Percentiles rank a stretch among this genome's conserved stretches.
phyloP scores from a whole-genome alignment of 2,329 filamentous ascomycete species.

The Helicocarpus griseus region DNA sequence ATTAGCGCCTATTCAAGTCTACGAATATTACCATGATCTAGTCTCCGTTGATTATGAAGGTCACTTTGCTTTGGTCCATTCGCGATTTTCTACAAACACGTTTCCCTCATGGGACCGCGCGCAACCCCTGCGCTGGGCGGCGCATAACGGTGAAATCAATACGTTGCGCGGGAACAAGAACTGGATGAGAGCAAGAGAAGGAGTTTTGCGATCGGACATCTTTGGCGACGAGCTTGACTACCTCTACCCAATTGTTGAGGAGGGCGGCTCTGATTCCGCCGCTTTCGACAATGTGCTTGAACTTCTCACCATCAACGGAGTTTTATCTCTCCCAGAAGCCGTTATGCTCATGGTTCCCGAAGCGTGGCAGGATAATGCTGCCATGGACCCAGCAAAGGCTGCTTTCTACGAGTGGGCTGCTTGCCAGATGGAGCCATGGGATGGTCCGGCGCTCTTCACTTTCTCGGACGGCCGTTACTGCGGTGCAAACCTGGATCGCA shows the following conservation, averaged over 20 bases:
- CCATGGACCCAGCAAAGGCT: slow-evolving; percentile 89
- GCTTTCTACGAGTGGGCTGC: slow-evolving; percentile 98
- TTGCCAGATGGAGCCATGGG: slow-evolving; percentile 98
- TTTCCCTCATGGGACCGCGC: slow-evolving; percentile 98
- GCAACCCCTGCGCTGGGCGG: slow-evolving; percentile 90
- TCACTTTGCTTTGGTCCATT: slow-evolving; percentile 94
- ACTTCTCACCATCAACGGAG: slow-evolving; percentile 87
- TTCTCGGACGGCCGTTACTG: slow-evolving; percentile 96
- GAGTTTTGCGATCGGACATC: slow-evolving; percentile 82
- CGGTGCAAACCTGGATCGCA: slow-evolving; percentile 91
- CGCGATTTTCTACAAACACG: slow-evolving; percentile 95
- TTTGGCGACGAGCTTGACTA: slow-evolving; percentile 87
- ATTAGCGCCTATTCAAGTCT: slow-evolving; percentile 86
- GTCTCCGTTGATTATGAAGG: slow-evolving; percentile 96
- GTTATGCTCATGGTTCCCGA: slow-evolving; percentile 99
- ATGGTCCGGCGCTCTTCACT: slow-evolving; percentile 91
- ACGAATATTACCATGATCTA: slow-evolving; percentile 95
- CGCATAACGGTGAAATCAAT: slow-evolving; percentile 98
- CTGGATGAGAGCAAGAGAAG: slow-evolving; percentile 97
- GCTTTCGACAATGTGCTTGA: slow-evolving; percentile 97
- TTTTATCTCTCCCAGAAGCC: slow-evolving; percentile 86
- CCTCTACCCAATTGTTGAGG: slow-evolving; percentile 90
- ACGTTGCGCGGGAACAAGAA: slow-evolving; percentile 97
- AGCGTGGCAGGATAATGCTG: slow-evolving; percentile 88
- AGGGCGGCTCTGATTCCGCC: slow-evolving; percentile 91